Base-by-base conservation (phyloP, 371 early-diverging fungal species). In the Mucor mucedo region DNA sequence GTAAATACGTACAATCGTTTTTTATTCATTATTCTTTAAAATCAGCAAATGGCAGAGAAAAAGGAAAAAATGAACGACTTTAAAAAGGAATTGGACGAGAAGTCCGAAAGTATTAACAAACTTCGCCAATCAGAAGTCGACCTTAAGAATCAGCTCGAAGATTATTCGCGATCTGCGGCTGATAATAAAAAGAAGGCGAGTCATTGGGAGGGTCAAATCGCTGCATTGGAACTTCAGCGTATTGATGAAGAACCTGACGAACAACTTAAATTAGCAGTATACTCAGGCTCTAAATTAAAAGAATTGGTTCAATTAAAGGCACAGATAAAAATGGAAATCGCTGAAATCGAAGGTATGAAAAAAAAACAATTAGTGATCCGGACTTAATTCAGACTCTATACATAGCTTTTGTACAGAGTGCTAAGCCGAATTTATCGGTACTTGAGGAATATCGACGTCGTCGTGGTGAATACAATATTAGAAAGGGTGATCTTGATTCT, bases 371-470 rank as follows among this genome's bases (percentile, higher is more conserved):
- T 52, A 44, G 3, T 35, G 11, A 9, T 13, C 3, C 44, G 13
- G 13, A 42, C 44, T 42, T 14, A 42, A 53, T 29, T 47, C 38
- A 35, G 8, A 35, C 35, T 35, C 6, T 35, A 4, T 35, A 21
- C 21, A 8, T 58, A 89, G 91, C 73, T 38, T 84, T 83, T 68
- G 80, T 89, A 59, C 77, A 86, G 62, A 82, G 84, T 55, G 86
- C 92, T 7, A 87, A 90, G 14, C 97, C 98, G 6, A 98, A 97
- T 65, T 75, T 99, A 13, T 84, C 87, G 21, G 95, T 96, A 1
- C 77, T 99, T 35, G 84, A 84, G 30, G 98, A 99, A 65, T 98
- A 95, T 74, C 84, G 85, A 33, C 82, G 87, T 35, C 90, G 93
- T 63, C 84, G 91, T 54, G 82, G 83, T 21, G 93, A 94, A 60